These are phyloP conservation scores for Diplodia scrobiculata DNA, from an alignment of 2,329 filamentous ascomycete species.

Conservation along the genomic window DNA sequence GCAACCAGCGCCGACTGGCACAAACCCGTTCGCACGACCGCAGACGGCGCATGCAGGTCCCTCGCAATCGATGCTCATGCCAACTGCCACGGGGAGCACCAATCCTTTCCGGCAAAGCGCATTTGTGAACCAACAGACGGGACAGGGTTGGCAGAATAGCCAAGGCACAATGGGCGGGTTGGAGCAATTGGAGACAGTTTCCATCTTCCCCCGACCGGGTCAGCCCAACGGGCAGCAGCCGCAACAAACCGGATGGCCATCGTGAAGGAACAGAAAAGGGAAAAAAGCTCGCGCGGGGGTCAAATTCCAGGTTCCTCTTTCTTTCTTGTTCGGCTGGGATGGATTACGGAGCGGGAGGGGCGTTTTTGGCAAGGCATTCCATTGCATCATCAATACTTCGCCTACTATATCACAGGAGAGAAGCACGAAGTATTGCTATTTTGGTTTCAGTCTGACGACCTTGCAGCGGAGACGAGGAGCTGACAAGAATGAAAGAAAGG, in stretches of 20 bases:
- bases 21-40: slow-evolving; percentile 69
- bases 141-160: slow-evolving; percentile 82
- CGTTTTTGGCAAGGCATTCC: slow-evolving; percentile 5
- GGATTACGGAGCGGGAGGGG: slow-evolving; percentile 27
- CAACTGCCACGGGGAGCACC: slow-evolving; percentile 82
- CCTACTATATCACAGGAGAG: slow-evolving; percentile 1
- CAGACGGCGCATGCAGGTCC: slow-evolving; percentile 34
- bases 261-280: slow-evolving; percentile 2
- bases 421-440: background rate
- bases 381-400: slow-evolving; percentile 4
- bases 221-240: slow-evolving; percentile 19
- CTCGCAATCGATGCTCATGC: slow-evolving; percentile 50
- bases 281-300: background rate
- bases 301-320: background rate
- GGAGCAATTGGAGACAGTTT: slow-evolving; percentile 76
- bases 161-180: slow-evolving; percentile 79
- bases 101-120: slow-evolving; percentile 93
- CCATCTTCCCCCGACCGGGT: slow-evolving; percentile 72
- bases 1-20: slow-evolving; percentile 65
- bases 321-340: background rate
- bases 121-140: slow-evolving; percentile 86
- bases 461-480: background rate
- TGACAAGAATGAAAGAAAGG: slow-evolving; percentile 10
- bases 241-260: slow-evolving; percentile 26
- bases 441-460: background rate